These are phyloP conservation scores for Calycina herbarum DNA, from an alignment of 2,329 filamentous ascomycete genomes.

Conservation along the genomic window DNA sequence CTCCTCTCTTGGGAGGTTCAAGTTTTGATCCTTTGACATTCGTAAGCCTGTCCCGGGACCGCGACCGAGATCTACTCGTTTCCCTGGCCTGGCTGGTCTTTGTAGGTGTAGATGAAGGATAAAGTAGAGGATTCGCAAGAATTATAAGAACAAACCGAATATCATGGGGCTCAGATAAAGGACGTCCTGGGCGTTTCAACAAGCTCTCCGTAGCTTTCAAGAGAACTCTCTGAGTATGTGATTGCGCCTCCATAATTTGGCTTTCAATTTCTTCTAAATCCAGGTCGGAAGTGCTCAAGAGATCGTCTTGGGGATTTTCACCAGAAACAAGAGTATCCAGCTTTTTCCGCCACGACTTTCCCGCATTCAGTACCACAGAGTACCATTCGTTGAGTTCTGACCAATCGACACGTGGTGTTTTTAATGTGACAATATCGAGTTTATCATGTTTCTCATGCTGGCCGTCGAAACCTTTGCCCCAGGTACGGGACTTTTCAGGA, in stretches of 20 bases:
- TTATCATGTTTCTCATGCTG: slow-evolving; percentile 12
- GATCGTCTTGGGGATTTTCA: slow-evolving; percentile 22
- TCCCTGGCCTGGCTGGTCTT: slow-evolving; percentile 12
- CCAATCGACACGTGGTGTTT: slow-evolving; percentile 76
- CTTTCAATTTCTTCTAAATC: slow-evolving; percentile 48
- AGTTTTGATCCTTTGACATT: slow-evolving; percentile 4
- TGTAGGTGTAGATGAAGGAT: slow-evolving; percentile 41
- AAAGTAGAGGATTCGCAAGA: slow-evolving; percentile 74
- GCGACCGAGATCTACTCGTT: slow-evolving; percentile 26
- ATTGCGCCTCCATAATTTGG: slow-evolving; percentile 60
- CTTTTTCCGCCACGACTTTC: slow-evolving; percentile 61
- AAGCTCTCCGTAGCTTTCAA: slow-evolving; percentile 78
- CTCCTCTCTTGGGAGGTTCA: slow-evolving; percentile 13
- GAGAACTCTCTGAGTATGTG: slow-evolving; percentile 67
- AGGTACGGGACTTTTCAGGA: slow-evolving; percentile 37
- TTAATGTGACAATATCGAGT: slow-evolving; percentile 50
- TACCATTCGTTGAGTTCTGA: slow-evolving; percentile 72
- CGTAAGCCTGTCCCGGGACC: slow-evolving; percentile 27
- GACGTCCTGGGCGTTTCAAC: slow-evolving; percentile 74
- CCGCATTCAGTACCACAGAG: slow-evolving; percentile 64
- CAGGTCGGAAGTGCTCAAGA: slow-evolving; percentile 23
- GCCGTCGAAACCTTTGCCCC: slow-evolving; percentile 29
- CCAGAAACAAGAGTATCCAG: slow-evolving; percentile 53
- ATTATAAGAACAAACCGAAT: slow-evolving; percentile 77
- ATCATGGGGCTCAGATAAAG: slow-evolving; percentile 66